phyloP scores from a whole-genome alignment of 805 yeast species.

The Candida caryicola region DNA sequence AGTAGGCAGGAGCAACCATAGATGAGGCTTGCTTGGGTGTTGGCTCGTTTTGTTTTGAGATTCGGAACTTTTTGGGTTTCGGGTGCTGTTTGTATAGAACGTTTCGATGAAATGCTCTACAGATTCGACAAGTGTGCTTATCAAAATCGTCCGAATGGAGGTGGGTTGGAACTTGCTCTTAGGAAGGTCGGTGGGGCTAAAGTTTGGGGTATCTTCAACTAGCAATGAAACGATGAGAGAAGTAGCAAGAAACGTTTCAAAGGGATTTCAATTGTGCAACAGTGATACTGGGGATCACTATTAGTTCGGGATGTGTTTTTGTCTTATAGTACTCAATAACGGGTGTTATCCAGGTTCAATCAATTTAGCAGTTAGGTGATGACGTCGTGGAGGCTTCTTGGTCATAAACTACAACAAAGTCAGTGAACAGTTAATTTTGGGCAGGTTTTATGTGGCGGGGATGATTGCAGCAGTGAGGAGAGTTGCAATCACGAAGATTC shows the following conservation, averaged over 20 bases:
- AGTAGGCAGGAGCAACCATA: conserved; percentile 45
- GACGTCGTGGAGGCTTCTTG: conserved; percentile 44
- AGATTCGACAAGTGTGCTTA: background rate
- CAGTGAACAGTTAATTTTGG: background rate
- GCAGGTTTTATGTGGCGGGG: too few species aligned
- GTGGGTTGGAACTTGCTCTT: conserved; percentile 45
- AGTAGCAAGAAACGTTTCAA: conserved; percentile 49
- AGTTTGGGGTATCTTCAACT: too few species aligned
- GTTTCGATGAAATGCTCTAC: background rate
- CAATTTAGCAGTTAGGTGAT: conserved; percentile 24
- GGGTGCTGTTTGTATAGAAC: background rate
- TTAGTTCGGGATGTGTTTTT: conserved; percentile 8
- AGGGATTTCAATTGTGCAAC: too few species aligned
- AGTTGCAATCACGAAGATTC: too few species aligned
- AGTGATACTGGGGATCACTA: too few species aligned
- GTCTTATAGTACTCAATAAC: background rate
- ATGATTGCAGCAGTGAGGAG: background rate
- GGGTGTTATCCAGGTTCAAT: conserved; percentile 46
- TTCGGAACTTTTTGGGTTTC: too few species aligned
- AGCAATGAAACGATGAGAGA: conserved; percentile 43
- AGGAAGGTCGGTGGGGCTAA: conserved; percentile 10
- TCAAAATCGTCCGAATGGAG: too few species aligned
- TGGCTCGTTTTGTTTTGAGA: conserved; percentile 5
- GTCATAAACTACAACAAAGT: conserved; percentile 32
- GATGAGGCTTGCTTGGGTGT: too few species aligned